Evolutionary conservation across 2,329 filamentous ascomycete species (phyloP), one percentile per base, ranked within the genome.

Genomic region (Scedosporium apiospermum): DNA sequence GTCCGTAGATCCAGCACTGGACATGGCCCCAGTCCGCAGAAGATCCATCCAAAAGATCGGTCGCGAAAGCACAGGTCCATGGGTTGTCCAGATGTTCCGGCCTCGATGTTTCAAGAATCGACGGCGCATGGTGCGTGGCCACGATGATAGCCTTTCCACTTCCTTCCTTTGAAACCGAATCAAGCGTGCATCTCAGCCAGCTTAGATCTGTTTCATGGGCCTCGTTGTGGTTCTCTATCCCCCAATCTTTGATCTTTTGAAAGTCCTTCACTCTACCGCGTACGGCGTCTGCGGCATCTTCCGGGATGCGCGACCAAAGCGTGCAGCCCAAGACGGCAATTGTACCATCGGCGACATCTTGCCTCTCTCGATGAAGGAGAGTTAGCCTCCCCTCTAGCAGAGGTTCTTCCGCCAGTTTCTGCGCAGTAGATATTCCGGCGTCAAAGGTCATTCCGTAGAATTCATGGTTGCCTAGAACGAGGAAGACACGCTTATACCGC

Each of bases 61-160:
- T 84, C 4, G 77, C 80, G 68, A 85, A 87, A 0, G 78, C 82
- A 6, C 74, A 74, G 2, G 71, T 74, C 75, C 78, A 80, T 0
- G 78, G 76, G 26, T 75, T 81, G 14, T 74, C 69, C 2, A 73
- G 67, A 59, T 87, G 73, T 65, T 79, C 74, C 0, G 82, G 82
- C 1, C 74, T 73, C 0, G 82, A 80, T 1, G 80, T 79, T 6
- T 75, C 76, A 55, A 75, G 65, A 0, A 81, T 66, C n/a, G 74
- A 79, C 1, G 84, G 83, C 1, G 83, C 82, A 67, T 87, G 83
- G 61, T 86, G 82, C 0, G 82, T 86, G 0, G 80, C 76, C 0
- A 87, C 76, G 0, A 87, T 63, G 4, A 85, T 18, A 18, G n/a
- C 6, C 62, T 49, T 67, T 41, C 58, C 67, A 55, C 23, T 27